These are phyloP conservation scores for Erodium moschatum DNA, from an alignment of 441 rosid genomes.

Conservation along the genomic window DNA sequence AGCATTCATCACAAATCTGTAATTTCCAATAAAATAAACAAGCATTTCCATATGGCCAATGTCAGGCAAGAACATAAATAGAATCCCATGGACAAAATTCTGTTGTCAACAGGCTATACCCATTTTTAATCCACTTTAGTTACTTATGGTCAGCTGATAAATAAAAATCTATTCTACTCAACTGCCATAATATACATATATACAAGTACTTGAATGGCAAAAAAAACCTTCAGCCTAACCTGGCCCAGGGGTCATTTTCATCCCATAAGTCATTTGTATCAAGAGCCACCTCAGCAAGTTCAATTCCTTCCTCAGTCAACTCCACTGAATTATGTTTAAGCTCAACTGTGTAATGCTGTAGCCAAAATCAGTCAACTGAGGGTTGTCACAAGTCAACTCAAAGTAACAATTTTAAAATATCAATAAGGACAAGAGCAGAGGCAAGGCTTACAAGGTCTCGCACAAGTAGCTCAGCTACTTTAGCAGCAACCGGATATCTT, in stretches of 20 bases:
- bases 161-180: background rate
- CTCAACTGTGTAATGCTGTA: conserved; percentile 79
- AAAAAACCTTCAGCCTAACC: conserved; percentile 32
- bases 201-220: background rate
- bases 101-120: background rate
- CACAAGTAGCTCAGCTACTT: conserved; percentile 87
- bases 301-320: conserved; percentile 90
- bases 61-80: background rate
- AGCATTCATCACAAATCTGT: conserved; percentile 92
- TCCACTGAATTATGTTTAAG: conserved; percentile 93
- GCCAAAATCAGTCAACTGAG: conserved; percentile 19
- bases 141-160: background rate
- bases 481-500: conserved; percentile 92
- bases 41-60: background rate
- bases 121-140: background rate
- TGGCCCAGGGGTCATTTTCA: conserved; percentile 98
- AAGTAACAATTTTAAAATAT: conserved; percentile 13
- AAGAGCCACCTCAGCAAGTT: conserved; percentile 91
- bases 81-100: background rate
- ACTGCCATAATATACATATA: background rate
- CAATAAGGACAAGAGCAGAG: conserved; percentile 16
- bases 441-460: conserved; percentile 55
- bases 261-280: conserved; percentile 92
- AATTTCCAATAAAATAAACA: conserved; percentile 22
- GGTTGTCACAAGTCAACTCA: conserved; percentile 12